These are phyloP conservation scores for Lyophyllum shimeji DNA, from an alignment of 768 basidiomycete genomes.

Conservation along the genomic window DNA sequence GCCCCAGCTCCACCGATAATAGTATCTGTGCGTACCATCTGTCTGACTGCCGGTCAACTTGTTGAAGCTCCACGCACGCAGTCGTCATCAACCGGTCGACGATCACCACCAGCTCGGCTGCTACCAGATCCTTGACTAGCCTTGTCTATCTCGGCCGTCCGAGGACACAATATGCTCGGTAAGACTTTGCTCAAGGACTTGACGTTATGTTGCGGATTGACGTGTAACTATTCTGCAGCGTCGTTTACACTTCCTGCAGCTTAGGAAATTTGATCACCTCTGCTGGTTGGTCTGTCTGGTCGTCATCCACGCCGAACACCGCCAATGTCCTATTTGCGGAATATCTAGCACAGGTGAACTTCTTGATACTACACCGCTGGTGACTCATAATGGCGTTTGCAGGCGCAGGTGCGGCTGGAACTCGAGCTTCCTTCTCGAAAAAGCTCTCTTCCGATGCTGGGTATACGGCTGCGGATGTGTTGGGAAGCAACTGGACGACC, in stretches of 20 bases:
- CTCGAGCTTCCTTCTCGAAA: constrained; percentile 23
- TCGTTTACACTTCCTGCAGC: constrained; percentile 21
- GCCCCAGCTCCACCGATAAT: constrained; percentile 12
- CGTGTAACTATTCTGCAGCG: constrained; percentile 6
- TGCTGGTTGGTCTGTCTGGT: constrained; percentile 27
- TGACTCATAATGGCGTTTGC: neutral
- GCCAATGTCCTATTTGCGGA: constrained; percentile 24
- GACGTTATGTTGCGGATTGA: neutral
- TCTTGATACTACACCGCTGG: neutral
- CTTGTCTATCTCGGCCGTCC: constrained; percentile 20
- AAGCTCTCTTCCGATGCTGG: constrained; percentile 20
- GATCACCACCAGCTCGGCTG: constrained; percentile 16
- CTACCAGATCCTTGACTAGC: constrained; percentile 16
- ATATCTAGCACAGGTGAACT: constrained; percentile 20
- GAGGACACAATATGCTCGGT: constrained; percentile 6
- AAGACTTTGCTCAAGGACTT: neutral
- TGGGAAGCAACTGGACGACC: constrained; percentile 20
- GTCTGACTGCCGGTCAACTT: neutral
- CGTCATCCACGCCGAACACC: constrained; percentile 25
- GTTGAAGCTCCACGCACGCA: neutral
- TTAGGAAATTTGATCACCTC: constrained; percentile 24
- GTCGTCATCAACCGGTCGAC: constrained; percentile 25
- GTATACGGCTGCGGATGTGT: constrained; percentile 18
- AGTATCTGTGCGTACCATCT: constrained; percentile 5
- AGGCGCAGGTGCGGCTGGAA: constrained; percentile 25